Base-by-base conservation (phyloP, 768 basidiomycete genomes). In the Lactarius vividus region DNA sequence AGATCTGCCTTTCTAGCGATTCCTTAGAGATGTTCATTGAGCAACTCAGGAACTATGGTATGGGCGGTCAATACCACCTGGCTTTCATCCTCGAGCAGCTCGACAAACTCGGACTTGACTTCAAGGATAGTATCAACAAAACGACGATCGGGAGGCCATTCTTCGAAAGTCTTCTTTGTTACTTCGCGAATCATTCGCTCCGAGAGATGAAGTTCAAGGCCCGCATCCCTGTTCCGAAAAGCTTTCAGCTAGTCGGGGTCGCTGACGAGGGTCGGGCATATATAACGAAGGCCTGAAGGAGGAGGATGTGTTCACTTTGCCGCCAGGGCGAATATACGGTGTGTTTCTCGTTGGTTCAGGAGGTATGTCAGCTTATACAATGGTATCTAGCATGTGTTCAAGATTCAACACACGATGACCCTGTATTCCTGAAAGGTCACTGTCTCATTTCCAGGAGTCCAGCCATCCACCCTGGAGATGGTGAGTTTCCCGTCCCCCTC, bases 131-230 rank as follows among this genome's bases (percentile, higher is more conserved):
- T 18, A 60, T 73, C 6, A 69, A 73, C 29, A 75, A 74, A 16
- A 72, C 73, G 1, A 76, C 77, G 4, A 71, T 86, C 57, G 82
- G 85, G 46, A 83, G 79, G 9, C 80, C 82, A 0, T 92, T 92
- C 71, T 70, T 92, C 0, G 75, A 75, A 6, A 80, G 82, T 42
- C 71, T 88, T 18, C 81, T 89, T 23, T 76, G 84, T 39, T 85
- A 86, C 40, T 82, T 86, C 0, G 84, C 85, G 75, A 83, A 83
- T 44, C 83, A 85, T 67, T 83, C 89, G 7, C 75, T 95, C 49
- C 82, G 91, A 4, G 85, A 85, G 53, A 85, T 94, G 70, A 94
- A 94, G 71, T 85, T 89, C 70, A 78, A 81, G 46, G 93, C 92
- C 0, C 80, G 91, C 11, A 89, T 96, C 29, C 84, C 81, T 3